Percentiles rank a stretch among this genome's conserved stretches.
Conservation (phyloP, 305 asterid genomes). For the Solanum aculeatissimum region DNA sequence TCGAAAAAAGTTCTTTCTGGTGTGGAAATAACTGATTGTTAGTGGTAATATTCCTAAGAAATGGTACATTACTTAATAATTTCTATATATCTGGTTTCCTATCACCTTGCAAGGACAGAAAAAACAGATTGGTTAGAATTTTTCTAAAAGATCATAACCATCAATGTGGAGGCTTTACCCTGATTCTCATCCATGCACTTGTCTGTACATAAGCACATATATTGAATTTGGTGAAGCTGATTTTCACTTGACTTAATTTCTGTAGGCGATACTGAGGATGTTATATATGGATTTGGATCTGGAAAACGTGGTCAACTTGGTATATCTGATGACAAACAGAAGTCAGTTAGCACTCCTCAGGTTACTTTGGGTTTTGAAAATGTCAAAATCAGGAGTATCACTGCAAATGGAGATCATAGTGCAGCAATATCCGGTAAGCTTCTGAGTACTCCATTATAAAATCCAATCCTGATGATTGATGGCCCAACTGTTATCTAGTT, state of each 20-base stretch:
- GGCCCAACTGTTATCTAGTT: not conserved
- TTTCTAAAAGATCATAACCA: not conserved
- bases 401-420: slow-evolving; percentile 92
- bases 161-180: not conserved
- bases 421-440: slow-evolving; percentile 71
- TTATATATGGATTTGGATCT: slow-evolving; percentile 69
- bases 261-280: slow-evolving; percentile 26
- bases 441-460: not conserved
- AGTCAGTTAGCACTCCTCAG: slow-evolving; percentile 49
- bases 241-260: not conserved
- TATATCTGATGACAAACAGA: slow-evolving; percentile 42
- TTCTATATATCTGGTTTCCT: not conserved
- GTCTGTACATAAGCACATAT: not conserved
- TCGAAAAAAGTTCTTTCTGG: not conserved
- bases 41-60: not conserved
- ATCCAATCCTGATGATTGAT: not conserved
- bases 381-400: slow-evolving; percentile 20
- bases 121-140: not conserved
- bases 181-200: not conserved
- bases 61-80: not conserved
- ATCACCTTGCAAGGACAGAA: not conserved
- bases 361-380: slow-evolving; percentile 37
- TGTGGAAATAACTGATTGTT: not conserved
- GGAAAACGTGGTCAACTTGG: slow-evolving; percentile 94
- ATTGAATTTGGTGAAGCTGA: not conserved